These are phyloP conservation scores for Meyerozyma sp. DNA, from an alignment of 1,139 yeast species.

Conservation along the genomic window DNA sequence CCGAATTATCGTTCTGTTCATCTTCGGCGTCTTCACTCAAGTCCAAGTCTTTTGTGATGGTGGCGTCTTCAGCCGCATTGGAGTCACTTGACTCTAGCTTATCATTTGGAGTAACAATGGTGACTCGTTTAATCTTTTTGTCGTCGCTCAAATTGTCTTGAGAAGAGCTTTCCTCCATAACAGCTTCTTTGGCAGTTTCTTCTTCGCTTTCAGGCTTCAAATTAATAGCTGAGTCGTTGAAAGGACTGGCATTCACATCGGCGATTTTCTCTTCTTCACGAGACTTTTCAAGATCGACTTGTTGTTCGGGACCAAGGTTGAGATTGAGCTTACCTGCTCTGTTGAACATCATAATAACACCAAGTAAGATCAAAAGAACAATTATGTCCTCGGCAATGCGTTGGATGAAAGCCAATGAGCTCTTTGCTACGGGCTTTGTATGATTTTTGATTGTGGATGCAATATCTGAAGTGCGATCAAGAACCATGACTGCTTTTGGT, in stretches of 20 bases:
- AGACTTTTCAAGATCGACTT: constrained; percentile 6
- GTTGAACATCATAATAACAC: constrained; percentile 26
- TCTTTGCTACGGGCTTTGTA: not conserved
- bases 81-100: constrained; percentile 8
- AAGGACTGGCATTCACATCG: too few relatives aligned
- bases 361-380: constrained; percentile 30
- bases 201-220: constrained; percentile 6
- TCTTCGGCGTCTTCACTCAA: constrained; percentile 4
- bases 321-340: constrained; percentile 26
- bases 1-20: constrained; percentile 8
- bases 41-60: not conserved
- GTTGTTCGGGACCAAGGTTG: constrained; percentile 1
- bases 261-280: constrained; percentile 2
- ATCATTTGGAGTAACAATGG: constrained; percentile 24
- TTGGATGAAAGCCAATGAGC: constrained; percentile 13
- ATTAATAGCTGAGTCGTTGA: too few relatives aligned
- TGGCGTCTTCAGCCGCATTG: not conserved
- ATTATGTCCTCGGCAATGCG: constrained; percentile 48
- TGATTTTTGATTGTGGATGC: not conserved
- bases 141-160: not conserved
- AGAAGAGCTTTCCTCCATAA: constrained; percentile 6
- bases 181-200: constrained; percentile 7
- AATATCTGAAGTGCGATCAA: not conserved
- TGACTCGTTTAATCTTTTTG: constrained; percentile 20
- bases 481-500: not conserved